These are phyloP conservation scores for Eugenia klotzschiana DNA, from an alignment of 441 rosid genomes.

Conservation along the genomic window DNA sequence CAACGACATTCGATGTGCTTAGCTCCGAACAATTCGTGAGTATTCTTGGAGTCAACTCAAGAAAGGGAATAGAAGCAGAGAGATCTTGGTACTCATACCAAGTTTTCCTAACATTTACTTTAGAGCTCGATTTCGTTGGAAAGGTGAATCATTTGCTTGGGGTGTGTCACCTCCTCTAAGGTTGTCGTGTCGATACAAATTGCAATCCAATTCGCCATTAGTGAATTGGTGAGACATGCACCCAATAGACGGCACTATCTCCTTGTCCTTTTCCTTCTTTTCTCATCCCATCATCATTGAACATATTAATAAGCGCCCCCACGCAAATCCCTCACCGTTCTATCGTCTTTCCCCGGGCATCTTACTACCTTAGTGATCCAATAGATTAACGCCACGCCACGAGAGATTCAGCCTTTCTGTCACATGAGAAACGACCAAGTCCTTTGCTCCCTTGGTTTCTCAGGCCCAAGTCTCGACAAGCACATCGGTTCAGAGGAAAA, in stretches of 20 bases:
- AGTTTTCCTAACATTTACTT: background rate
- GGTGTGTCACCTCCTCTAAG: background rate
- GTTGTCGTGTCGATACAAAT: rapidly evolving
- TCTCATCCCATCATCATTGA: background rate
- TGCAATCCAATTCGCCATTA: background rate
- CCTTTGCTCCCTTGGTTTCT: background rate
- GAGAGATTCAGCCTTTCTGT: background rate
- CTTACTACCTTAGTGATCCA: too few species aligned
- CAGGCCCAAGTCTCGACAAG: background rate
- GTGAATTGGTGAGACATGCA: background rate
- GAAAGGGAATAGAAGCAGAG: background rate
- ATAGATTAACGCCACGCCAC: too few species aligned
- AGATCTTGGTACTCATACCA: background rate
- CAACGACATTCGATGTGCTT: background rate
- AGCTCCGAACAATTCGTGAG: rapidly evolving
- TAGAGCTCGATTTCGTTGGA: background rate
- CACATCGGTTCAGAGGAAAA: background rate
- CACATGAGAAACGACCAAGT: background rate
- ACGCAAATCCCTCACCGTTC: background rate
- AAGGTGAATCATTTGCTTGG: background rate
- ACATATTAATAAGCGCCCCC: background rate
- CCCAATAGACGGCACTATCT: background rate
- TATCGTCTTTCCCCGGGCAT: background rate
- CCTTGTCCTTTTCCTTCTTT: background rate
- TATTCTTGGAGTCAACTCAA: background rate